These are phyloP conservation scores for Nothophaeocryptopus gaeumannii DNA, from an alignment of 2,329 filamentous ascomycete species.

Conservation along the genomic window DNA sequence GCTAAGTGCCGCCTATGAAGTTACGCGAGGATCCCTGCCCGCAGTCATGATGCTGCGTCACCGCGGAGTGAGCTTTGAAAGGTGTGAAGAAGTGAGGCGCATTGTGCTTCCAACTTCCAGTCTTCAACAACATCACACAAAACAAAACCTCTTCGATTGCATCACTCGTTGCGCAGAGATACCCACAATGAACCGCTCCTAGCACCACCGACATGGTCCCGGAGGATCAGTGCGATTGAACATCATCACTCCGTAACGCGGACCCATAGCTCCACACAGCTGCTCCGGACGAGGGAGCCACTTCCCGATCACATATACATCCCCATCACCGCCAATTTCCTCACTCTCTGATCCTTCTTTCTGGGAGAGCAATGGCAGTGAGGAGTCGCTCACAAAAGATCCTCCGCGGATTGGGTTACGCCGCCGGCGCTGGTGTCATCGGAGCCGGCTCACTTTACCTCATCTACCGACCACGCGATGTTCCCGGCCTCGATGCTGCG, in stretches of 20 bases:
- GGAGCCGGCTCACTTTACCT: slow-evolving; percentile 59
- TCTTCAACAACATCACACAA: no score
- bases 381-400: slow-evolving; percentile 35
- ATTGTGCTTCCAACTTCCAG: no score
- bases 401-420: slow-evolving; percentile 59
- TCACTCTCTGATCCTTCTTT: slow-evolving; percentile 1
- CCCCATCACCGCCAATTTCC: background rate
- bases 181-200: slow-evolving; percentile 12
- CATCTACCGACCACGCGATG: slow-evolving; percentile 67
- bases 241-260: slow-evolving; percentile 14
- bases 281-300: slow-evolving; percentile 7
- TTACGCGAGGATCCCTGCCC: no score
- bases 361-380: slow-evolving; percentile 25
- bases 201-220: slow-evolving; percentile 6
- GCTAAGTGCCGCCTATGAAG: no score
- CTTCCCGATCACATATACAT: slow-evolving; percentile 15
- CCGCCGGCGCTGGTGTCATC: slow-evolving; percentile 53
- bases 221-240: slow-evolving; percentile 1
- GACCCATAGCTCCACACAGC: slow-evolving; percentile 3
- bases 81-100: no score
- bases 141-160: background rate
- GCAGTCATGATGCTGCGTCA: no score
- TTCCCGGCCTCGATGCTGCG: slow-evolving; percentile 66
- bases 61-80: no score
- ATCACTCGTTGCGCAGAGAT: slow-evolving; percentile 6